A percentile compares a stretch with the other conserved stretches of the same genome.
Conservation (phyloP, 441 rosid genomes). For the Pelargonium fulgidum region DNA sequence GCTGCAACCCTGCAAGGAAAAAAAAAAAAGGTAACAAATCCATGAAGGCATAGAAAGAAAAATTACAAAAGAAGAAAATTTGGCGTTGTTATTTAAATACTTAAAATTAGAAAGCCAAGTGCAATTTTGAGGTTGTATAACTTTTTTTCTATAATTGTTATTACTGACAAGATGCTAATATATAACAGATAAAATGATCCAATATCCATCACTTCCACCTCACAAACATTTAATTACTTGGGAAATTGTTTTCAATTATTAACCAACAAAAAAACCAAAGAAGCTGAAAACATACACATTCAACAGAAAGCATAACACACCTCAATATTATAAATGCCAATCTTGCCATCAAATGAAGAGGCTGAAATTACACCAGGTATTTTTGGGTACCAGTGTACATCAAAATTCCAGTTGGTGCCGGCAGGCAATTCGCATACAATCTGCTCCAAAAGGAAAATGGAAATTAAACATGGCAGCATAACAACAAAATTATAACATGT, state of each 20-base stretch:
- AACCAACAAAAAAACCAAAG: background rate
- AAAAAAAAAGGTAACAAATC: slow-evolving; percentile 17
- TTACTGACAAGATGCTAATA: background rate
- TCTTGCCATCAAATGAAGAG: slow-evolving; percentile 96
- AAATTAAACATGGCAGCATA: slow-evolving; percentile 8
- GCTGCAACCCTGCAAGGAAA: slow-evolving; percentile 68
- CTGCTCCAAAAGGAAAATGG: slow-evolving; percentile 31
- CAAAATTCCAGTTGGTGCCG: slow-evolving; percentile 97
- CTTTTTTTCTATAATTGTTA: background rate
- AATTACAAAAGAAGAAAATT: background rate
- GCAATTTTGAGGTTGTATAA: background rate
- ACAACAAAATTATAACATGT: background rate
- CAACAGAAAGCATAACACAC: slow-evolving; percentile 31
- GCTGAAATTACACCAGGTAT: slow-evolving; percentile 97
- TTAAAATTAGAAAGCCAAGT: background rate
- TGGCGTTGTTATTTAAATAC: background rate
- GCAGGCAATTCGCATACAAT: slow-evolving; percentile 90
- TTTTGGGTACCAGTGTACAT: slow-evolving; percentile 97
- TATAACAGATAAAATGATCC: background rate
- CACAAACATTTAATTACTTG: background rate
- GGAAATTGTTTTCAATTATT: background rate
- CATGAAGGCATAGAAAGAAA: background rate
- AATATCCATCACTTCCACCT: background rate
- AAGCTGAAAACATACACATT: background rate
- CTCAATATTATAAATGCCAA: slow-evolving; percentile 94